Conservation (phyloP, 805 yeast genomes). For the Nakazawaea pomicola region DNA sequence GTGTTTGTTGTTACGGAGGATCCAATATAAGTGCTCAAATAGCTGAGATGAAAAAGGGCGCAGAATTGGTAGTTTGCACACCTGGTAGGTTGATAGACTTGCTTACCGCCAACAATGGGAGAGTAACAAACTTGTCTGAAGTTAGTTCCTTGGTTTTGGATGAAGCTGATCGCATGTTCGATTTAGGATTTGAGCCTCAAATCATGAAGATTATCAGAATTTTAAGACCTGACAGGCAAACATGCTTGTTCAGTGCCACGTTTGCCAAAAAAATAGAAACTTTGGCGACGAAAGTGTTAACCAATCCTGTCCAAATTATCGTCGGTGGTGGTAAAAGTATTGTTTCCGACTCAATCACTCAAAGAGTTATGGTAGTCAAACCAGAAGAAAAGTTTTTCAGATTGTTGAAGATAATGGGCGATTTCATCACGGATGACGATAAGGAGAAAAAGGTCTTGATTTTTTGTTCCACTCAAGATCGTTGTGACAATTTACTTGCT, state of each 20-base stretch:
- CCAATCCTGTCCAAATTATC: conserved; percentile 65
- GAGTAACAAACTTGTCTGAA: conserved; percentile 60
- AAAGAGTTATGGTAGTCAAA: conserved; percentile 57
- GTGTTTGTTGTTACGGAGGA: conserved; percentile 89
- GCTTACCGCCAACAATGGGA: conserved; percentile 76
- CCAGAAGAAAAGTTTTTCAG: conserved; percentile 52
- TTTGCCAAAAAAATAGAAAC: conserved; percentile 77
- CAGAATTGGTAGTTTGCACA: conserved; percentile 82
- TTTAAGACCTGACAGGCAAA: conserved; percentile 81
- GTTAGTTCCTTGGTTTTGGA: conserved; percentile 85
- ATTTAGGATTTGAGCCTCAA: conserved; percentile 96
- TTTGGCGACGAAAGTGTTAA: conserved; percentile 62
- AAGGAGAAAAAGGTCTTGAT: conserved; percentile 54
- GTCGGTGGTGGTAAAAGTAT: conserved; percentile 70
- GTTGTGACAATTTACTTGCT: conserved; percentile 67
- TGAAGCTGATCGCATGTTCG: conserved; percentile 96
- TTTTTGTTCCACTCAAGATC: conserved; percentile 85
- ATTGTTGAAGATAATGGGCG: conserved; percentile 52
- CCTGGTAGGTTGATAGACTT: conserved; percentile 94
- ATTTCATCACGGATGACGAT: conserved; percentile 27
- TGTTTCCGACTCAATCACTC: conserved; percentile 78
- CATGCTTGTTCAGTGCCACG: conserved; percentile 90
- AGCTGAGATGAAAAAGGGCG: conserved; percentile 69
- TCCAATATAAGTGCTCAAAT: conserved; percentile 79
- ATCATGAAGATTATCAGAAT: conserved; percentile 73